Base-by-base conservation (phyloP, 345 rosid species). In the Camelina hispida region DNA sequence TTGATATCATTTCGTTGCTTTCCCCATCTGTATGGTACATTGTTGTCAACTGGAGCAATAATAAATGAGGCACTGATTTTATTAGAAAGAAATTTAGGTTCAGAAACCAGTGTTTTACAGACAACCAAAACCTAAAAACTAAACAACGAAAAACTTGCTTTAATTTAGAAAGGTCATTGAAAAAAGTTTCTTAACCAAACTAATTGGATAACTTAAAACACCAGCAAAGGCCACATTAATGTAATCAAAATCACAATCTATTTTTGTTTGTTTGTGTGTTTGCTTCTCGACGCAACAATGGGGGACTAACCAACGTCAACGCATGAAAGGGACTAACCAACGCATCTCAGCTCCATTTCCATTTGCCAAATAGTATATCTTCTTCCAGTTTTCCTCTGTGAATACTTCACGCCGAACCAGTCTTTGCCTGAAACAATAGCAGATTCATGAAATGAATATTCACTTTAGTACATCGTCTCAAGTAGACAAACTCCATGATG, bases 281-380 rank as follows among this genome's bases (percentile, higher is more conserved):
- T 66, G 48, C 20, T 50, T 65, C 81, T 89, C 83, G 88, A 66
- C 75, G 88, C 88, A 91, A 87, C 57, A 94, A 64, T 42, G 30
- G 30, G 93, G 92, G 73, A 79, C 80, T 70, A 90, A 81, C 77
- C 77, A 75, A 76, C 99, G 83, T 89, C 83, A 89, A 67, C 78
- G 88, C 89, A 92, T 89, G 64, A 95, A 67, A 38, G 96, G 93
- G 74, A 77, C 81, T 70, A 92, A 81, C 77, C 80, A 75, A 78
- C 99, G 86, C 90, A 95, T 87, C 80, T 95, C 99, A 37, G 88
- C 82, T 76, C 98, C 98, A 70, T 95, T 95, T 60, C 99, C 99
- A 43, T 90, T 90, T 14, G 93, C 81, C 69, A 95, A 62, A 80
- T 85, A 90, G 72, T 85, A 95, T 38, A 86, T 78, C 40, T 86